These are phyloP conservation scores for Colletotrichum navitas DNA, from an alignment of 2,329 filamentous ascomycete species.

Conservation along the genomic window DNA sequence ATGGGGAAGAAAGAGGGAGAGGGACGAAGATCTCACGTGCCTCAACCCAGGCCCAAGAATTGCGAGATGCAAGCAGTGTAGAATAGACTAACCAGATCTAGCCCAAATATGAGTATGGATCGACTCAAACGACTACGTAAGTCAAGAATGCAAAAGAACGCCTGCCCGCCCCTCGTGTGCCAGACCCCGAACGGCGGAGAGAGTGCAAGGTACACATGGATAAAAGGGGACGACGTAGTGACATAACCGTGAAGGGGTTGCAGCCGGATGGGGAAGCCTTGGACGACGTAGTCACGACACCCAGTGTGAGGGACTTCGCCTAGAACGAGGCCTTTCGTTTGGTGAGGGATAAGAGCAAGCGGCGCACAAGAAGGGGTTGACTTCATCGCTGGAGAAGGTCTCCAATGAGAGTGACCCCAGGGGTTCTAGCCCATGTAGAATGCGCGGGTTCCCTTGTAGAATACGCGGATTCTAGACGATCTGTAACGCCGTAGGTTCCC, in stretches of 20 bases:
- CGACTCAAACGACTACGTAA: neutral
- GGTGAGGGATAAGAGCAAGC: too few relatives aligned
- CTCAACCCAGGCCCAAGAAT: neutral
- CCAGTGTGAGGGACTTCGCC: too few relatives aligned
- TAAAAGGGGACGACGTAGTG: neutral
- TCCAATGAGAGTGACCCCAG: conserved; percentile 29
- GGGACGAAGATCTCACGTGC: neutral
- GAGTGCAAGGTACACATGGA: neutral
- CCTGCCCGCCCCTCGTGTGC: neutral
- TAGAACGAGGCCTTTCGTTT: too few relatives aligned
- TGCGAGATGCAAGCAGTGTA: neutral
- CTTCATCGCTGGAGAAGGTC: conserved; percentile 24
- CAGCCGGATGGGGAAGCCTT: conserved; percentile 12
- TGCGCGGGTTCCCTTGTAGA: conserved; percentile 2
- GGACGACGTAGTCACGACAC: conserved; percentile 9
- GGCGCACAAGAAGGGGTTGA: conserved; percentile 16
- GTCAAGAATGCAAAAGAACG: neutral
- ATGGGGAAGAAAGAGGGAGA: neutral
- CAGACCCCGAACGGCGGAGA: neutral
- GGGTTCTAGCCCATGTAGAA: conserved; percentile 14
- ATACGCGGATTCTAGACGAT: conserved; percentile 38
- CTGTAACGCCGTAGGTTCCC: conserved; percentile 28
- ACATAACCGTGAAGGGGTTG: neutral
- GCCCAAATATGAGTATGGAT: neutral
- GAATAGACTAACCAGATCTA: too few relatives aligned